Conservation (phyloP, 1,284 basidiomycete species). For the Marasmius fiardii region DNA sequence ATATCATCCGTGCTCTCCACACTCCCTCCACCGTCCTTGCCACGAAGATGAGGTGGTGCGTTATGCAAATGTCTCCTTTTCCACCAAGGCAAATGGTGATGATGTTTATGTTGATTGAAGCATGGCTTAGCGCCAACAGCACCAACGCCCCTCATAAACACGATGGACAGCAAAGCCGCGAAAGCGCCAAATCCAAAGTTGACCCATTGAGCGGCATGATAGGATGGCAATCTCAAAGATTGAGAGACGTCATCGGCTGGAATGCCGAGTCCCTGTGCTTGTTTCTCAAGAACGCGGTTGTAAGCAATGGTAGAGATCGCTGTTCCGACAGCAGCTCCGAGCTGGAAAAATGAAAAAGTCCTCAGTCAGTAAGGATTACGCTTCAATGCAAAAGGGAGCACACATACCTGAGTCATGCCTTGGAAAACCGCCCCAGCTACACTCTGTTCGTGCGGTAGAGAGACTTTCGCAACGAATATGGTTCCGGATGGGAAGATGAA, state of each 20-base stretch:
- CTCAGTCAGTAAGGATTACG: too few relatives aligned
- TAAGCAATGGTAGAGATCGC: slow-evolving; percentile 12
- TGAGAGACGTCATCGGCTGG: neutral
- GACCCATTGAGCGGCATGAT: slow-evolving; percentile 13
- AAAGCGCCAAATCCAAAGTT: slow-evolving; percentile 12
- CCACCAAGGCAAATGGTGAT: too few relatives aligned
- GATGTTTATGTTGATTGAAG: too few relatives aligned
- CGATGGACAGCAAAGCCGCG: slow-evolving; percentile 3
- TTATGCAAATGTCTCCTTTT: too few relatives aligned
- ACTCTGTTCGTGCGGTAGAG: slow-evolving; percentile 72
- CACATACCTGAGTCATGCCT: slow-evolving; percentile 47
- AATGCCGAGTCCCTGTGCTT: neutral
- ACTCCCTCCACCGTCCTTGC: too few relatives aligned
- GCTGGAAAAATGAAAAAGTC: neutral
- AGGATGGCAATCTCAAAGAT: slow-evolving; percentile 2
- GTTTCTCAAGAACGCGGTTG: slow-evolving; percentile 7
- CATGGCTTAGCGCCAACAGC: slow-evolving; percentile 39
- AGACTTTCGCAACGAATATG: slow-evolving; percentile 74
- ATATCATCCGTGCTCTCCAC: too few relatives aligned
- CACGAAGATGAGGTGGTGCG: too few relatives aligned
- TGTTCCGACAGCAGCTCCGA: slow-evolving; percentile 12
- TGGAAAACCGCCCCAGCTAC: slow-evolving; percentile 77
- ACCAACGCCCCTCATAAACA: slow-evolving; percentile 59
- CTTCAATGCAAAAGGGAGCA: neutral
- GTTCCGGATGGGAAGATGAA: slow-evolving; percentile 76